Evolutionary conservation across 495 filamentous ascomycete species (phyloP).

Genomic region (Penicillium pulvis): DNA sequence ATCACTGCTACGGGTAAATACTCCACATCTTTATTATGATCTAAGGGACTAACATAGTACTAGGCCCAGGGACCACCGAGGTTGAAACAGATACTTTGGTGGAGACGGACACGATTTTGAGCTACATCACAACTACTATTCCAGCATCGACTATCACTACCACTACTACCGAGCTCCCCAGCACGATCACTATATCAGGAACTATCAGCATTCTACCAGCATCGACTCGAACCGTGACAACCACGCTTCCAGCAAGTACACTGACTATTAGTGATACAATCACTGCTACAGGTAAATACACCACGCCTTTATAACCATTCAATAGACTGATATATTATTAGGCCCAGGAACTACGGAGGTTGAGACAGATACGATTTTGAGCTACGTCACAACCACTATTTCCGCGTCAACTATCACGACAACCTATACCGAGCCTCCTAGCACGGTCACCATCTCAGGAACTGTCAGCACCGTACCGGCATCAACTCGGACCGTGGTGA

Average conservation of each 20-base stretch:
- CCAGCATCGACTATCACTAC: constrained; percentile 2
- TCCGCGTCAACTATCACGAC: constrained; percentile 2
- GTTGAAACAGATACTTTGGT: not conserved
- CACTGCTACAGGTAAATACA: not conserved
- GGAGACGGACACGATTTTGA: not conserved
- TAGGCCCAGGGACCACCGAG: not conserved
- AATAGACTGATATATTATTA: not conserved
- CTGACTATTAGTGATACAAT: not conserved
- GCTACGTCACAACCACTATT: not conserved
- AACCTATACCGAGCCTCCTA: constrained; percentile 6
- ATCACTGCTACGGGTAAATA: not conserved
- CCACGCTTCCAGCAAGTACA: not conserved
- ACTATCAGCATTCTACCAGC: constrained; percentile 1
- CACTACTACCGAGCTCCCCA: constrained; percentile 1
- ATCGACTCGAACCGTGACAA: not conserved
- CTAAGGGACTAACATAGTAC: not conserved
- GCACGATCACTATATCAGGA: constrained; percentile 6
- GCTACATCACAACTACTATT: not conserved
- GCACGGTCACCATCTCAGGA: constrained; percentile 5
- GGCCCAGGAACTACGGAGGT: not conserved
- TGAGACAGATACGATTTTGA: not conserved
- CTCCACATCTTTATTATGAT: not conserved
- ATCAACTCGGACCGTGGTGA: not conserved
- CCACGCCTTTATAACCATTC: not conserved
- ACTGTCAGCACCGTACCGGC: constrained; percentile 2